Evolutionary conservation across 768 basidiomycete genomes (phyloP).

Genomic region (Trametes punicea): DNA sequence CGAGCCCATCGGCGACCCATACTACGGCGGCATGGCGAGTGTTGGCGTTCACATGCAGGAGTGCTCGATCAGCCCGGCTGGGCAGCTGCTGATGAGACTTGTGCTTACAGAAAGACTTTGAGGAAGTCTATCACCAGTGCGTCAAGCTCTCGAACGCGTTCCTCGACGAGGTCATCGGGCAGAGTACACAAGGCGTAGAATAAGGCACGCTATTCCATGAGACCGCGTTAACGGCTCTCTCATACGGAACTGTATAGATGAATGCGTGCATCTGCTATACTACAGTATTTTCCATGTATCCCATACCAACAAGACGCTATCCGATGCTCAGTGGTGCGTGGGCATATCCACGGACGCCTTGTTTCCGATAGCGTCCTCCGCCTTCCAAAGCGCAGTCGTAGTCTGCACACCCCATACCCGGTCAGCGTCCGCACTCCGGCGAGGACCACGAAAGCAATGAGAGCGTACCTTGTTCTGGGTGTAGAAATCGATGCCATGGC

Average conservation of each 20-base stretch:
- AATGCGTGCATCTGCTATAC: conserved; percentile 4
- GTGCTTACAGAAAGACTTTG: conserved; percentile 60
- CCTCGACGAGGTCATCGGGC: conserved; percentile 56
- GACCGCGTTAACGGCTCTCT: background rate
- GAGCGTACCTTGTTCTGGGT: conserved; percentile 81
- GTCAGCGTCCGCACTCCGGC: background rate
- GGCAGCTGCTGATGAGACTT: background rate
- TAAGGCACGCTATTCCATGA: background rate
- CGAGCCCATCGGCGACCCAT: conserved; percentile 78
- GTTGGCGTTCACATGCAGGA: background rate
- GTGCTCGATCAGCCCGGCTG: background rate
- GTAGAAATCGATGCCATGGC: conserved; percentile 92
- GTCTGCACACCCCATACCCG: conserved; percentile 47
- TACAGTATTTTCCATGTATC: conserved; percentile 10
- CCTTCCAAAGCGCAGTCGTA: conserved; percentile 88
- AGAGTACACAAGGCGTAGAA: conserved; percentile 18
- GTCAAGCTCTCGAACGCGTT: conserved; percentile 72
- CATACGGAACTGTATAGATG: background rate
- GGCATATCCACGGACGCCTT: conserved; percentile 88
- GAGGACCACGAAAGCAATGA: background rate
- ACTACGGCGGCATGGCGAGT: conserved; percentile 68
- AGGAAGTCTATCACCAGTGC: conserved; percentile 76
- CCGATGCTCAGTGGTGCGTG: conserved; percentile 53
- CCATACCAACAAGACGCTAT: background rate
- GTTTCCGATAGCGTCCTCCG: conserved; percentile 77